Percentiles rank a stretch among this genome's conserved stretches.
These are phyloP conservation scores for Mycena galericulata DNA, from an alignment of 768 basidiomycete genomes.

Conservation along the genomic window DNA sequence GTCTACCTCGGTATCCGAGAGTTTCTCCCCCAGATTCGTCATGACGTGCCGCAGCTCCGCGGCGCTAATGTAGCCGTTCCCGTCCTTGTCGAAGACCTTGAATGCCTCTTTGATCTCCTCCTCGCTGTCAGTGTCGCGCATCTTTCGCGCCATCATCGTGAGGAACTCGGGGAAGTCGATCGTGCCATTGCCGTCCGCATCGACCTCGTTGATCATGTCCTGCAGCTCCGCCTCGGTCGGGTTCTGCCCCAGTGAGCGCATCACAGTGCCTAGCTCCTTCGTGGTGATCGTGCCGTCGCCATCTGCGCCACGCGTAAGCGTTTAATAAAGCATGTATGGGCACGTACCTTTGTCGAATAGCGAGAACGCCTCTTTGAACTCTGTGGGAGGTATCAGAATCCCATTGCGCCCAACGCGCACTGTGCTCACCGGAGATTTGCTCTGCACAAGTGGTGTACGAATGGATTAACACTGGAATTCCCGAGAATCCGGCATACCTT, in stretches of 20 bases:
- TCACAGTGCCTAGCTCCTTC: conserved; percentile 58
- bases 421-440: conserved; percentile 39
- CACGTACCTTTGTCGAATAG: conserved; percentile 41
- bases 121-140: conserved; percentile 54
- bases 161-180: conserved; percentile 64
- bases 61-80: conserved; percentile 82
- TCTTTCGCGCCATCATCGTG: conserved; percentile 58
- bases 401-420: neutral
- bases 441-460: conserved; percentile 21
- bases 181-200: conserved; percentile 56
- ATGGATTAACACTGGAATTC: neutral
- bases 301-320: conserved; percentile 52
- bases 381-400: conserved; percentile 23
- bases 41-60: conserved; percentile 88
- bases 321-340: neutral
- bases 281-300: conserved; percentile 64
- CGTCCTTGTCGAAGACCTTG: conserved; percentile 74
- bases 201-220: conserved; percentile 63
- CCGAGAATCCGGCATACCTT: conserved; percentile 20
- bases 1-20: conserved; percentile 48
- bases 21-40: conserved; percentile 70
- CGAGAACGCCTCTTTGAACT: conserved; percentile 43
- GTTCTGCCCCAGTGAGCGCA: conserved; percentile 62
- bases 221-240: conserved; percentile 62
- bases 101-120: conserved; percentile 63